Evolutionary conservation across 257 asterid species (phyloP).

Genomic region (Solanum acaule): DNA sequence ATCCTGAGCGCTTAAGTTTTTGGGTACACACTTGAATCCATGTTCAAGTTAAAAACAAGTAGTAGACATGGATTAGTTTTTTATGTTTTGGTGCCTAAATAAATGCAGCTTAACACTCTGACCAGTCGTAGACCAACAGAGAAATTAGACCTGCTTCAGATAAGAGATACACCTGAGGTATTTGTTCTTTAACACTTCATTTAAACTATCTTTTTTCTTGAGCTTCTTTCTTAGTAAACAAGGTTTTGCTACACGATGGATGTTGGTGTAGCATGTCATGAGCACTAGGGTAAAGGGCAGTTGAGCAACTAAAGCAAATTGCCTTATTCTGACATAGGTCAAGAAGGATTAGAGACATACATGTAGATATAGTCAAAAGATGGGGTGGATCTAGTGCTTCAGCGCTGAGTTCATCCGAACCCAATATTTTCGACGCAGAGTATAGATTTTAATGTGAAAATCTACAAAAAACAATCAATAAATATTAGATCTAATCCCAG

Average conservation of each 20-base stretch:
- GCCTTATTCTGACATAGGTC: not conserved
- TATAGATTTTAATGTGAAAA: not conserved
- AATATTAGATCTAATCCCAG: not conserved
- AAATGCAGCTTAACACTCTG: constrained; percentile 70
- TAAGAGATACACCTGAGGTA: constrained; percentile 73
- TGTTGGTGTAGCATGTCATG: not conserved
- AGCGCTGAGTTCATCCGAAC: not conserved
- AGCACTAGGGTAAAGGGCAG: not conserved
- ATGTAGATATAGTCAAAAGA: not conserved
- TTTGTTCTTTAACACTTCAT: not conserved
- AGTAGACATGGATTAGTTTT: not conserved
- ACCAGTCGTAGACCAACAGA: constrained; percentile 81
- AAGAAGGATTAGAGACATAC: not conserved
- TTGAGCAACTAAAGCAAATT: not conserved
- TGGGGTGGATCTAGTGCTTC: not conserved
- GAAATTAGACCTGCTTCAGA: constrained; percentile 73
- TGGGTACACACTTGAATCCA: constrained; percentile 50
- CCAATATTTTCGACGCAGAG: not conserved
- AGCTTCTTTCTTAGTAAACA: not conserved
- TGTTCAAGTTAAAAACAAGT: constrained; percentile 3
- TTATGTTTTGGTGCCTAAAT: not conserved
- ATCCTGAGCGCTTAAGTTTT: constrained; percentile 89
- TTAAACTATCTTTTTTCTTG: not conserved
- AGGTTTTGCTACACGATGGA: not conserved
- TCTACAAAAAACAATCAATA: not conserved